A percentile compares a stretch with the other conserved stretches of the same genome.
phyloP scores from a whole-genome alignment of 805 yeast species.

The Sugiyamaella mastotermitis region DNA sequence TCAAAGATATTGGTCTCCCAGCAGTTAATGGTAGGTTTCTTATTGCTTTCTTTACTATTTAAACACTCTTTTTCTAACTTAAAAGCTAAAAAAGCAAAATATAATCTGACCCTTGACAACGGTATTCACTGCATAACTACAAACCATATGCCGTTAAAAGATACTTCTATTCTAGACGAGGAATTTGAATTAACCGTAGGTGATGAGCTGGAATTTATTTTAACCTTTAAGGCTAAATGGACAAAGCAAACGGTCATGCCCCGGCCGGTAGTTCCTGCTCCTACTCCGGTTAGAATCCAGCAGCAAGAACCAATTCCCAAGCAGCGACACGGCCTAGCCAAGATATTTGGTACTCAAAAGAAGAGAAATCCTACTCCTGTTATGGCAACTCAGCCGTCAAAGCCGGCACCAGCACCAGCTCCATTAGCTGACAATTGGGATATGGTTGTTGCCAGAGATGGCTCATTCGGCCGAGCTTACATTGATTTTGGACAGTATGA shows the following conservation, averaged over 20 bases:
- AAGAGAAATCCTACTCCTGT: constrained; percentile 5
- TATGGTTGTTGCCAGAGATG: constrained; percentile 67
- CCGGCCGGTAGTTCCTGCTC: constrained; percentile 13
- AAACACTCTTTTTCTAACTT: constrained; percentile 23
- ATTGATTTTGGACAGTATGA: constrained; percentile 59
- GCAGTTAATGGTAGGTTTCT: constrained; percentile 25
- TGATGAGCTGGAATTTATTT: constrained; percentile 52
- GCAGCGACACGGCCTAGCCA: constrained; percentile 14
- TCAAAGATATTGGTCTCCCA: constrained; percentile 37
- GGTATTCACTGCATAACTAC: constrained; percentile 75
- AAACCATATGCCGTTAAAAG: constrained; percentile 34
- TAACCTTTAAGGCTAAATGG: constrained; percentile 65
- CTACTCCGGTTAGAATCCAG: constrained; percentile 2
- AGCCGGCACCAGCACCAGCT: constrained; percentile 3
- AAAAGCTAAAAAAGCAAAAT: constrained; percentile 34
- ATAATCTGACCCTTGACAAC: constrained; percentile 56
- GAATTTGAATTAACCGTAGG: constrained; percentile 75
- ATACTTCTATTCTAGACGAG: constrained; percentile 43
- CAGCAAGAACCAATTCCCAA: constrained; percentile 4
- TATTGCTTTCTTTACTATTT: constrained; percentile 22
- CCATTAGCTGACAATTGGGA: constrained; percentile 42
- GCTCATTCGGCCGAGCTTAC: constrained; percentile 81
- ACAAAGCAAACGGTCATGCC: constrained; percentile 29
- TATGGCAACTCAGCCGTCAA: constrained; percentile 4
- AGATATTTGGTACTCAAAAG: constrained; percentile 10